Conservation (phyloP, 306 rosid genomes). For the Cicer arietinum region DNA sequence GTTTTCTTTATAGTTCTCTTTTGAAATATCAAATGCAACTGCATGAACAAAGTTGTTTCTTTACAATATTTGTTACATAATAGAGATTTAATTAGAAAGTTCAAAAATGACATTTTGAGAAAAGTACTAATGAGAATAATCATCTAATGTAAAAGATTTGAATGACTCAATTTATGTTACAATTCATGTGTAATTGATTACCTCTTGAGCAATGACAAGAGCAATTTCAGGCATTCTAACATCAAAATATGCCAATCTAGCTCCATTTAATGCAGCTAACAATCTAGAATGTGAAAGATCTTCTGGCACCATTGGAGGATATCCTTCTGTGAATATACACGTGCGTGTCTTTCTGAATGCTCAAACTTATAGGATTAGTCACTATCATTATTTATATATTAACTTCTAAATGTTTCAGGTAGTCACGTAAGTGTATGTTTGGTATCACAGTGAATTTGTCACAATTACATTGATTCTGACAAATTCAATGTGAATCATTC, state of each 20-base stretch:
- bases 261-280: conserved; percentile 74
- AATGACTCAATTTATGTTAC: conserved; percentile 30
- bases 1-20: conserved; percentile 30
- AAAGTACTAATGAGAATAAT: background rate
- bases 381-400: too few relatives aligned
- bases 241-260: conserved; percentile 76
- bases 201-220: conserved; percentile 86
- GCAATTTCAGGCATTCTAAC: conserved; percentile 75
- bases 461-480: too few relatives aligned
- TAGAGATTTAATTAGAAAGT: background rate
- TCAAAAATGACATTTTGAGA: too few relatives aligned
- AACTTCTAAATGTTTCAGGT: conserved; percentile 9
- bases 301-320: conserved; percentile 76
- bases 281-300: conserved; percentile 64
- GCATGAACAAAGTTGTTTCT: background rate
- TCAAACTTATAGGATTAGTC: conserved; percentile 41
- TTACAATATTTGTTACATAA: background rate
- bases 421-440: background rate
- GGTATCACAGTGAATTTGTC: too few relatives aligned
- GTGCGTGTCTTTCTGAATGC: conserved; percentile 92
- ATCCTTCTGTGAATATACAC: conserved; percentile 79
- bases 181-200: conserved; percentile 42
- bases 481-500: background rate
- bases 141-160: conserved; percentile 14
- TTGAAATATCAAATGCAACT: conserved; percentile 32